Evolutionary conservation across 345 rosid genomes (phyloP).

Genomic region (Citrus trifoliata): DNA sequence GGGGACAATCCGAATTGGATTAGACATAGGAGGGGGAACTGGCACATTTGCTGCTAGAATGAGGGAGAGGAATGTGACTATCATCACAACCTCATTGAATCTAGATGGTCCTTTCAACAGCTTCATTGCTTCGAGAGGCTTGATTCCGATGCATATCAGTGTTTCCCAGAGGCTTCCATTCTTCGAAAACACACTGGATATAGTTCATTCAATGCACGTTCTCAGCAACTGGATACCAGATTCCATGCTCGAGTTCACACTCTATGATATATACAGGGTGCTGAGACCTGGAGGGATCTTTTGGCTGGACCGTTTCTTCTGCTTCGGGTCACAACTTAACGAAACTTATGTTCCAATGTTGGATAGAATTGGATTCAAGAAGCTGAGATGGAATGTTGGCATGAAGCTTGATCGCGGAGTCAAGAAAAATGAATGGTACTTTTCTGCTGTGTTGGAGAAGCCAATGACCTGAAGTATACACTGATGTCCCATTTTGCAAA

Average conservation of each 20-base stretch:
- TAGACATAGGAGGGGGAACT: conserved; percentile 45
- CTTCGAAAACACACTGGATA: conserved; percentile 51
- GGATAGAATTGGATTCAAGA: conserved; percentile 38
- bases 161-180: conserved; percentile 53
- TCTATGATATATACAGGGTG: conserved; percentile 45
- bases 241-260: conserved; percentile 39
- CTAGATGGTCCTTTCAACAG: conserved; percentile 51
- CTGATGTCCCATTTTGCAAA: background rate
- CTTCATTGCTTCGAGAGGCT: conserved; percentile 49
- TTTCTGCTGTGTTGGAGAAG: conserved; percentile 50
- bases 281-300: conserved; percentile 54
- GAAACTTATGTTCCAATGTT: conserved; percentile 37
- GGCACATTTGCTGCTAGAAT: conserved; percentile 60
- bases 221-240: conserved; percentile 51
- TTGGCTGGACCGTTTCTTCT: conserved; percentile 60
- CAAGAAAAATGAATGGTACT: conserved; percentile 37
- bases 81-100: conserved; percentile 47
- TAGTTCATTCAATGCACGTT: conserved; percentile 53
- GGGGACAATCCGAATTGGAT: conserved; percentile 40
- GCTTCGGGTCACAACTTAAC: conserved; percentile 44
- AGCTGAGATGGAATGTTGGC: conserved; percentile 42
- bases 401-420: conserved; percentile 34
- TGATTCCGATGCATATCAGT: conserved; percentile 42
- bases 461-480: conserved; percentile 27
- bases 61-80: conserved; percentile 50